Conservation (phyloP, 2,329 filamentous ascomycete species). For the Coccinonectria pachysandricola region DNA sequence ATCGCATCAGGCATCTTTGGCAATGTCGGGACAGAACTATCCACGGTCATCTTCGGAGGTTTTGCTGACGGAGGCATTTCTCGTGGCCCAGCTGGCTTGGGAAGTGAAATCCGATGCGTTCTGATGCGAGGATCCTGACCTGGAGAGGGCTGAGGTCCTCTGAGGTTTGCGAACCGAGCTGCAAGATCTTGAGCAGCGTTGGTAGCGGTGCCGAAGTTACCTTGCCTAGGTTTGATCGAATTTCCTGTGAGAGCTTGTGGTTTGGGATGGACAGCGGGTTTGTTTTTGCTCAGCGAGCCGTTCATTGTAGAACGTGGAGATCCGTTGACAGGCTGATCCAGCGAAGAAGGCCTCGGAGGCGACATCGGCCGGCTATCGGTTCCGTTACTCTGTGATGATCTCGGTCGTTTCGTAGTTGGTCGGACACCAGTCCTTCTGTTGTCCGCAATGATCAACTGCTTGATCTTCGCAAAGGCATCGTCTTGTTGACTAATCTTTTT, state of each 20-base stretch:
- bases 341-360: conserved; percentile 8
- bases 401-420: conserved; percentile 22
- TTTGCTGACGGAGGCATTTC: conserved; percentile 38
- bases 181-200: conserved; percentile 38
- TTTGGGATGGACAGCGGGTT: conserved; percentile 51
- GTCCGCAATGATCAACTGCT: conserved; percentile 50
- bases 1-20: conserved; percentile 66
- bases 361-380: conserved; percentile 6
- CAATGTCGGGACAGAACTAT: conserved; percentile 44
- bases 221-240: conserved; percentile 26
- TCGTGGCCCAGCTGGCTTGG: conserved; percentile 36
- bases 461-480: conserved; percentile 45
- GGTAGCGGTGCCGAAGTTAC: conserved; percentile 17
- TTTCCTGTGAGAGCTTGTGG: conserved; percentile 57
- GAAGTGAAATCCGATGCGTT: conserved; percentile 35
- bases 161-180: conserved; percentile 47
- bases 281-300: conserved; percentile 23
- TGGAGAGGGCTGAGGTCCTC: conserved; percentile 30
- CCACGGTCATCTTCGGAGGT: conserved; percentile 35
- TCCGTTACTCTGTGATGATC: conserved; percentile 8
- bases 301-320: conserved; percentile 9
- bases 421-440: conserved; percentile 52
- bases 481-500: conserved; percentile 38
- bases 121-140: conserved; percentile 43
- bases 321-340: conserved; percentile 9